Evolutionary conservation across 331 rosid genomes (phyloP), one percentile per base, ranked within the genome.

Genomic region (Telfairia occidentalis): DNA sequence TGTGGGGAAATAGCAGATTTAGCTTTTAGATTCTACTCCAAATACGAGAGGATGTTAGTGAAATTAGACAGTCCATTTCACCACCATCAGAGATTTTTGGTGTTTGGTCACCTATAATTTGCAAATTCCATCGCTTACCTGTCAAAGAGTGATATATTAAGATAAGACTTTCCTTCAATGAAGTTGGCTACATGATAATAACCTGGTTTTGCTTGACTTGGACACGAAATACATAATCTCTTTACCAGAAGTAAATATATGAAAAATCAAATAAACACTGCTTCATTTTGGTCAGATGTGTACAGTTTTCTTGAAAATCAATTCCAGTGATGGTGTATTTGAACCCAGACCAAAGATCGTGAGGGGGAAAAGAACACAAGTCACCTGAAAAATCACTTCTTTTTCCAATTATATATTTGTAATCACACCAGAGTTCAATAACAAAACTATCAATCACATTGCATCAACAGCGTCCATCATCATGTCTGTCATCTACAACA

Each of bases 391-490:
- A 46, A 26, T 45, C 75, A 69, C 58, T 48, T 28, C 75, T 43
- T 71, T 46, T 28, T 28, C 28, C 59, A 2, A 16, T 71, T 29
- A 26, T 46, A 71, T 28, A 15, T 28, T 5, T 10, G 42, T 45
- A 45, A 46, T 48, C 58, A 46, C 59, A 48, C 42, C 58, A 28
- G 37, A 46, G 42, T 71, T 71, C 24, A 26, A 42, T 2, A 69
- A 42, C 37, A 71, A 18, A 46, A 29, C 59, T 46, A 71, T 71
- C 42, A 71, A 71, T 71, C 38, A 29, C 42, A 71, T 16, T 5
- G 40, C 58, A 71, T 18, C 75, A 29, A 26, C 75, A 71, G 26
- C 59, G 48, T 28, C 75, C 43, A 71, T 46, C 59, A 71, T 46
- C 75, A 28, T 15, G 37, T 71, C 16, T 71, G 74, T 43, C 35